Evolutionary conservation across 1,284 basidiomycete species (phyloP).

Genomic region (Ustilago xerochloae): DNA sequence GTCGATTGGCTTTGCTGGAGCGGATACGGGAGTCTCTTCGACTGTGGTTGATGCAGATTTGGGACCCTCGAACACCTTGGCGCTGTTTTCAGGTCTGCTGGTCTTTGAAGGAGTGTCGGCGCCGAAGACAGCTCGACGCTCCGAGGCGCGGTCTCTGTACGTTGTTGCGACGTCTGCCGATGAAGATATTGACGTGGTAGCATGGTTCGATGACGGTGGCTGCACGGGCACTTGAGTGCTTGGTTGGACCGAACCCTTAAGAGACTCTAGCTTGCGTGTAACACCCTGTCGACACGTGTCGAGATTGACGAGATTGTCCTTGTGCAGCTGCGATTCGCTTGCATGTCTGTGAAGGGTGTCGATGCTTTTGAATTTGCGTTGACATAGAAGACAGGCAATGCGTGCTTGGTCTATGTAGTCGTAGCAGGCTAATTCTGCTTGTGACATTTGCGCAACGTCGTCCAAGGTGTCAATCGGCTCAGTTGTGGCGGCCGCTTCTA

Average conservation of each 20-base stretch:
- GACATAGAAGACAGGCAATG: slow-evolving; percentile 48
- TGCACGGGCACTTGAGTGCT: not conserved
- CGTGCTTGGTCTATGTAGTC: slow-evolving; percentile 40
- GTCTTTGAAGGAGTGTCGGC: slow-evolving; percentile 17
- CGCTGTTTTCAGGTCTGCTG: not conserved
- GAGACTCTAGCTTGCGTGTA: slow-evolving; percentile 15
- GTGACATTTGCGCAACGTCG: slow-evolving; percentile 7
- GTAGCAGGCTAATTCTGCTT: slow-evolving; percentile 12
- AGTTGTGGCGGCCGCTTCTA: too few relatives aligned
- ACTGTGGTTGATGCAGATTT: not conserved
- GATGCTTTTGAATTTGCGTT: slow-evolving; percentile 45
- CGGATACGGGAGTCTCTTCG: slow-evolving; percentile 11
- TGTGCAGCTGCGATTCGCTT: slow-evolving; percentile 40
- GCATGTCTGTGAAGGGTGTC: slow-evolving; percentile 39
- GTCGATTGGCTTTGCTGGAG: slow-evolving; percentile 38
- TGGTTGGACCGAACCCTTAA: not conserved
- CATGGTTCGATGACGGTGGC: not conserved
- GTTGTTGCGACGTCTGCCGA: not conserved
- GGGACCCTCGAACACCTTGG: slow-evolving; percentile 30
- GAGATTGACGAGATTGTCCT: slow-evolving; percentile 26
- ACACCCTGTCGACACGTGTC: slow-evolving; percentile 32
- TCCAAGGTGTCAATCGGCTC: not conserved
- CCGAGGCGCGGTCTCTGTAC: slow-evolving; percentile 48
- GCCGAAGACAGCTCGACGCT: slow-evolving; percentile 50
- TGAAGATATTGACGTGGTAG: not conserved